Conservation (phyloP, 2,329 filamentous ascomycete species). For the Ramichloridium luteum region DNA sequence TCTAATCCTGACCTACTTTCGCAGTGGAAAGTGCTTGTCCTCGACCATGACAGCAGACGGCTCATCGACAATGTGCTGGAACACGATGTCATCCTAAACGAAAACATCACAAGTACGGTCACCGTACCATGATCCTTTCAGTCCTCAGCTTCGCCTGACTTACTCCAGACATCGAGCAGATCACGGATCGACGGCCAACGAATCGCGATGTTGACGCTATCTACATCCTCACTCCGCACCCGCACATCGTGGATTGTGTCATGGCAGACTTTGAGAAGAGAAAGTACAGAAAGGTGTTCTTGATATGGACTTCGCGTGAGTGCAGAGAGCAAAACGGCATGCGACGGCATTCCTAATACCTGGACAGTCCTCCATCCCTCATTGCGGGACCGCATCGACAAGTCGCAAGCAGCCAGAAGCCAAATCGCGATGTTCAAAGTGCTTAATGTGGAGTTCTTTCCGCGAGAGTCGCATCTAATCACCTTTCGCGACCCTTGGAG, state of each 20-base stretch:
- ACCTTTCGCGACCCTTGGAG: conserved; percentile 93
- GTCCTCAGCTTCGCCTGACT: conserved; percentile 19
- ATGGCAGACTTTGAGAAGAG: conserved; percentile 81
- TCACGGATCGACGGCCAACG: conserved; percentile 70
- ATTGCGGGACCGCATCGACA: conserved; percentile 62
- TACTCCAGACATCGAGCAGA: conserved; percentile 72
- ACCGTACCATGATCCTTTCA: conserved; percentile 1
- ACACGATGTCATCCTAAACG: conserved; percentile 93
- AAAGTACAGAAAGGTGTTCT: conserved; percentile 64
- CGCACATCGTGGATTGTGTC: conserved; percentile 85
- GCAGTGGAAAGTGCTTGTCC: conserved; percentile 92
- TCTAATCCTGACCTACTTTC: conserved; percentile 14
- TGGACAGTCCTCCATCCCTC: conserved; percentile 52
- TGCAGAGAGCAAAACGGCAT: conserved; percentile 9
- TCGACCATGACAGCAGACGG: conserved; percentile 73
- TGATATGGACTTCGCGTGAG: conserved; percentile 71
- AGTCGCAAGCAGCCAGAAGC: conserved; percentile 54
- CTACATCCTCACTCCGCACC: conserved; percentile 75
- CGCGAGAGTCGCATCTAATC: conserved; percentile 79
- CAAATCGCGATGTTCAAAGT: conserved; percentile 71
- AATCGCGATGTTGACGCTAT: conserved; percentile 91
- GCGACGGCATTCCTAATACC: conserved; percentile 8
- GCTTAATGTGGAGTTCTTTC: conserved; percentile 77
- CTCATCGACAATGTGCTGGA: conserved; percentile 84
- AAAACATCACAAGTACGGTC: conserved; percentile 80